Evolutionary conservation across 2,329 filamentous ascomycete genomes (phyloP), one percentile per base, ranked within the genome.

Genomic region (Ustilaginoidea virens): DNA sequence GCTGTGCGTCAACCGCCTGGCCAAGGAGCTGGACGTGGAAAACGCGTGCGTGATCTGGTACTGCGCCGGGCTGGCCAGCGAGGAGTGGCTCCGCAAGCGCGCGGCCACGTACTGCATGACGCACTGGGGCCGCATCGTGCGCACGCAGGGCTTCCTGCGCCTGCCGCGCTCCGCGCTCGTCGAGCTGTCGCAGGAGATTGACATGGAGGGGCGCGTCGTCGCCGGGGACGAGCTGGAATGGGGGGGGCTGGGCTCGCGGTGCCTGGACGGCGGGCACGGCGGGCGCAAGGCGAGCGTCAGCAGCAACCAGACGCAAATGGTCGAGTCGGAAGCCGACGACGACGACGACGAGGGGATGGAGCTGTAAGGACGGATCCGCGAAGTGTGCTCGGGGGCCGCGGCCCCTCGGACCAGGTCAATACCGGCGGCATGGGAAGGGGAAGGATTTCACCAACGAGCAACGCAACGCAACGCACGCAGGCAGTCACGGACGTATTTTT

Each of bases 11-110:
- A 87, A 93, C 48, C 73, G 90, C 7, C 66, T 98, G 4, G 78
- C 80, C 32, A 80, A 82, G 36, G 90, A 98, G 47, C 69, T 98
- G 3, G 87, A 96, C 47, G 79, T 96, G 22, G 82, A 92, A 35
- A 85, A 94, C 46, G 87, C 87, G 3, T 93, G 90, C 38, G 78
- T 92, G 41, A 86, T 93, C 32, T 98, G 92, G 85, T 86, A 96
- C 52, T 83, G 85, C 39, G 85, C 90, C 2, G 80, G 78, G 6
- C 73, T 87, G 10, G 87, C 90, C 11, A 81, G 77, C 41, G 90
- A 98, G 53, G 82, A 92, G 30, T 94, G 86, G 85, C 66, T 98
- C 22, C 81, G 85, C 49, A 80, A 81, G 42, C 76, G 87, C 30
- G 83, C 90, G 0, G 86, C 86, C 0, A 66, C 65, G 26, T 96